Evolutionary conservation across 208 protist species (phyloP).

Genomic region (Jaenimonas drosophilae): DNA sequence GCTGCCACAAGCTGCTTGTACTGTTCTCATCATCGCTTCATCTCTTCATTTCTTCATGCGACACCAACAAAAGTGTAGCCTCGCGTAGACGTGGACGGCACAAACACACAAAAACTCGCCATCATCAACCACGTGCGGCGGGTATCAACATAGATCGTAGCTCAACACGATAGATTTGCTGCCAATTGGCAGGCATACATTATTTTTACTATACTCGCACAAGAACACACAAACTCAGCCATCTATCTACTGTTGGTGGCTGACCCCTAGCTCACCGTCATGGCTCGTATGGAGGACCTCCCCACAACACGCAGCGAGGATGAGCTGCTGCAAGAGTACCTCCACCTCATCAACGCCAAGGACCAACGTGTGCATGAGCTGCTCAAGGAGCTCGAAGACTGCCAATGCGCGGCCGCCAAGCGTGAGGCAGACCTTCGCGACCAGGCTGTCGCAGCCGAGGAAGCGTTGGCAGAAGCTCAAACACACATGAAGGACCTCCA

Average conservation of each 20-base stretch:
- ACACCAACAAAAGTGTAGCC: not conserved
- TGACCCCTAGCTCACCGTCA: not conserved
- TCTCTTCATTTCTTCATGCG: constrained; percentile 7
- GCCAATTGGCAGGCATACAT: too few relatives aligned
- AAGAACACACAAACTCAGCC: not conserved
- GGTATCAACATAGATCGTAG: too few relatives aligned
- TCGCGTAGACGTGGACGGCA: not conserved
- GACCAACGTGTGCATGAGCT: constrained; percentile 25
- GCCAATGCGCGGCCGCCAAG: not conserved
- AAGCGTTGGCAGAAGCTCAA: constrained; percentile 10
- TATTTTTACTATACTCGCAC: too few relatives aligned
- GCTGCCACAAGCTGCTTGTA: too few relatives aligned
- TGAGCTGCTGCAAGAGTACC: constrained; percentile 77
- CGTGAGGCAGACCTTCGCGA: constrained; percentile 6
- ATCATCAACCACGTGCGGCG: not conserved
- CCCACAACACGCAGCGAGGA: constrained; percentile 19
- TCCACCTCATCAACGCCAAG: constrained; percentile 82
- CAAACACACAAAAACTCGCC: constrained; percentile 3
- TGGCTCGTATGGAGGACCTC: constrained; percentile 1
- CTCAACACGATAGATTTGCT: too few relatives aligned
- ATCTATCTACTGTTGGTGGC: not conserved
- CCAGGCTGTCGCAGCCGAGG: not conserved
- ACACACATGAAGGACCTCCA: too few relatives aligned
- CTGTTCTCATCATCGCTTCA: not conserved
- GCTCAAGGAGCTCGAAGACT: constrained; percentile 4